Evolutionary conservation across 2,329 filamentous ascomycete genomes (phyloP).

Genomic region (Onygenales sp.): DNA sequence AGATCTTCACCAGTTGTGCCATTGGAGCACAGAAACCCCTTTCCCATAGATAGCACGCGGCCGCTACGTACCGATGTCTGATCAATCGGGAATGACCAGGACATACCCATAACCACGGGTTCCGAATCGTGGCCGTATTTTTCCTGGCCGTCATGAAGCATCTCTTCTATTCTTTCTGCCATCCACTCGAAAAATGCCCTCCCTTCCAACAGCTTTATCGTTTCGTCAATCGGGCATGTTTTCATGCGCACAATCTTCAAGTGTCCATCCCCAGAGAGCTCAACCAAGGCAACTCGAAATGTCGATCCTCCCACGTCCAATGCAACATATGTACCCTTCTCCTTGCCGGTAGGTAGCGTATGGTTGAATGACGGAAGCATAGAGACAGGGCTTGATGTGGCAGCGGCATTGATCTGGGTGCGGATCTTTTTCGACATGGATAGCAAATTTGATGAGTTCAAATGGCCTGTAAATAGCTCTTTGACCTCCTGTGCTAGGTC

Average conservation of each 20-base stretch:
- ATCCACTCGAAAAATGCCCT: constrained; percentile 58
- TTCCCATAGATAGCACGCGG: constrained; percentile 53
- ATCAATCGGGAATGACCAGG: constrained; percentile 59
- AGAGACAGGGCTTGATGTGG: constrained; percentile 48
- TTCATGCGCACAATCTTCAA: constrained; percentile 49
- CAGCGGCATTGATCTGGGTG: constrained; percentile 44
- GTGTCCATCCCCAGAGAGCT: constrained; percentile 40
- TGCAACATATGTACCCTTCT: constrained; percentile 51
- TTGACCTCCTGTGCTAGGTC: constrained; percentile 32
- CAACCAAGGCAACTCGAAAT: constrained; percentile 52
- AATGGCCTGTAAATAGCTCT: constrained; percentile 25
- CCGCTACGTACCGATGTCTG: constrained; percentile 53
- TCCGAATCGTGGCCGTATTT: constrained; percentile 28
- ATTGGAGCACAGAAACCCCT: constrained; percentile 53
- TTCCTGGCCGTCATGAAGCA: constrained; percentile 36
- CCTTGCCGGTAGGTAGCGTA: constrained; percentile 49
- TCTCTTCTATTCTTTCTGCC: constrained; percentile 48
- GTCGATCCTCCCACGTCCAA: constrained; percentile 60
- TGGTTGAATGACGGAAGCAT: constrained; percentile 60
- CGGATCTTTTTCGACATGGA: constrained; percentile 36
- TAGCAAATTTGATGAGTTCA: constrained; percentile 28
- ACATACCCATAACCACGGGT: constrained; percentile 49
- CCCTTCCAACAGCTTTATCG: constrained; percentile 45
- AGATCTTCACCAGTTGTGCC: constrained; percentile 52
- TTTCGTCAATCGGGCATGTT: constrained; percentile 47